Evolutionary conservation across 2,329 filamentous ascomycete species (phyloP).

Genomic region (Cordyceps farinosa): DNA sequence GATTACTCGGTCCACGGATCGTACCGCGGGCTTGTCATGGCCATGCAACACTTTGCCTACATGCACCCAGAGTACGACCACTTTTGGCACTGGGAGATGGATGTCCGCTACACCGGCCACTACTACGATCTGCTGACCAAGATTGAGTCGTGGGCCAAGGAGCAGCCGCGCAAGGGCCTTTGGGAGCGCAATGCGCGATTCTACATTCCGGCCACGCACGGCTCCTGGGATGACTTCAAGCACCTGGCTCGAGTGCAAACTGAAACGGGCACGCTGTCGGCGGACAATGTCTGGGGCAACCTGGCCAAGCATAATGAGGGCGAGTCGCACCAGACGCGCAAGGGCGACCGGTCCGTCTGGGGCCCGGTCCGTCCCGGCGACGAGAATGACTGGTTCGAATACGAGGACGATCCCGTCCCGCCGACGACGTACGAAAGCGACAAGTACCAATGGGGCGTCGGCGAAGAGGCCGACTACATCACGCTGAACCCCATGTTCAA

Average conservation of each 20-base stretch:
- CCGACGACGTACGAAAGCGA: slow-evolving; percentile 72
- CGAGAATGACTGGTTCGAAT: slow-evolving; percentile 67
- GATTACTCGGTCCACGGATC: slow-evolving; percentile 83
- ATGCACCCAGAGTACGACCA: slow-evolving; percentile 85
- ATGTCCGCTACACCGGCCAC: slow-evolving; percentile 84
- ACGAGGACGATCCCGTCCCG: slow-evolving; percentile 69
- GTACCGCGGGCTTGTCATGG: slow-evolving; percentile 90
- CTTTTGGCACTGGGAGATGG: slow-evolving; percentile 97
- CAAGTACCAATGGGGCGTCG: slow-evolving; percentile 80
- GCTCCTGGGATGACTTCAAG: slow-evolving; percentile 74
- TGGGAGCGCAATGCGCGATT: slow-evolving; percentile 80
- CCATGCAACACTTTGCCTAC: slow-evolving; percentile 88
- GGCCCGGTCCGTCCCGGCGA: slow-evolving; percentile 71
- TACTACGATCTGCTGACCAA: slow-evolving; percentile 73
- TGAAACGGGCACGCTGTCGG: slow-evolving; percentile 62
- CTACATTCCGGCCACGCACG: slow-evolving; percentile 73
- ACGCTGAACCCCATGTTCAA: slow-evolving; percentile 90
- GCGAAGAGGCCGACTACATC: slow-evolving; percentile 87
- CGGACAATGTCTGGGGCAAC: slow-evolving; percentile 65
- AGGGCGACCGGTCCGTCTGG: slow-evolving; percentile 69
- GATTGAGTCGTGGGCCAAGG: slow-evolving; percentile 63
- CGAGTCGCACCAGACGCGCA: slow-evolving; percentile 33
- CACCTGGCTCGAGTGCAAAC: slow-evolving; percentile 70
- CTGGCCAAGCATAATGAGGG: slow-evolving; percentile 42
- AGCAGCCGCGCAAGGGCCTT: slow-evolving; percentile 73